Evolutionary conservation across 306 rosid genomes (phyloP).

Genomic region (Acacia crassicarpa): DNA sequence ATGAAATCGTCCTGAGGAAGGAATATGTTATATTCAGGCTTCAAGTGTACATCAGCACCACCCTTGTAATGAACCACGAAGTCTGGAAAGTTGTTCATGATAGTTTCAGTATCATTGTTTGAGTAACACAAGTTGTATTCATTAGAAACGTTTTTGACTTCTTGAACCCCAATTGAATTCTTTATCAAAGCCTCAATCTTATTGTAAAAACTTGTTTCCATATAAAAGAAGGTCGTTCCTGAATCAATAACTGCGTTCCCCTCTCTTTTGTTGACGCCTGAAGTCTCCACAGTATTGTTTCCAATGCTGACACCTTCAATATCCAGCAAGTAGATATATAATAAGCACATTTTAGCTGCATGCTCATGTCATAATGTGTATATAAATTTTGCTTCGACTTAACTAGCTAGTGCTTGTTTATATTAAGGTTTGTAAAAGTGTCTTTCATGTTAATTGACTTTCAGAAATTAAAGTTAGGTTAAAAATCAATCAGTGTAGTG

Average conservation of each 20-base stretch:
- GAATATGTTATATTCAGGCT: not conserved
- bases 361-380: no score
- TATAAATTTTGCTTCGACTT: no score
- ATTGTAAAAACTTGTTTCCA: not conserved
- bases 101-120: not conserved
- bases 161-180: not conserved
- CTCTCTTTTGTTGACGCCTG: not conserved
- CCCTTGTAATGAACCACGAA: conserved; percentile 6
- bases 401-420: no score
- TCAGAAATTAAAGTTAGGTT: no score
- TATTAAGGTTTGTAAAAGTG: no score
- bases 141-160: not conserved
- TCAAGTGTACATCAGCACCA: conserved; percentile 4
- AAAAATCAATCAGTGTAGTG: no score
- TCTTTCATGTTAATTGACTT: no score
- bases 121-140: not conserved
- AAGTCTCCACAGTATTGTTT: not conserved
- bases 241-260: conserved; percentile 11
- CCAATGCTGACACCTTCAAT: not conserved
- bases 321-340: no score
- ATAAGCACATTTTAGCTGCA: no score
- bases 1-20: not conserved
- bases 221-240: not conserved
- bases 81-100: not conserved
- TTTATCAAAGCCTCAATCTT: not conserved